Conservation (phyloP, 164 flowering plant species). For the Berberis thunbergii region DNA sequence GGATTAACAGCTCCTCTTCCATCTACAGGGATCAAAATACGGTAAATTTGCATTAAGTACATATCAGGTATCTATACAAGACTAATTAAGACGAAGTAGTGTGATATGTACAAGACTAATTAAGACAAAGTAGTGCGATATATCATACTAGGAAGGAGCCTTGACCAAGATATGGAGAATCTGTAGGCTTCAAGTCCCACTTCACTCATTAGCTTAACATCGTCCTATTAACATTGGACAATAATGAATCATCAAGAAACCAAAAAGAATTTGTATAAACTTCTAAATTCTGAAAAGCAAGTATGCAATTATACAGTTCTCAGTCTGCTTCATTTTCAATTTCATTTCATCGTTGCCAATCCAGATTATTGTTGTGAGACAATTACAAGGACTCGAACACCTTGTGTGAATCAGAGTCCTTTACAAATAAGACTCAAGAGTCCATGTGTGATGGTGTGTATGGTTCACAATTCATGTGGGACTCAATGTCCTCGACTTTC, state of each 20-base stretch:
- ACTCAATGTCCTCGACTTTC: too few relatives aligned
- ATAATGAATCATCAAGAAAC: not conserved
- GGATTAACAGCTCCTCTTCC: slow-evolving; percentile 37
- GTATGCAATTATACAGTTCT: too few relatives aligned
- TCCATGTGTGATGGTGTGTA: too few relatives aligned
- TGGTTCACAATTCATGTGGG: too few relatives aligned
- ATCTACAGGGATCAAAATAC: slow-evolving; percentile 13
- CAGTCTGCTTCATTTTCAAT: too few relatives aligned
- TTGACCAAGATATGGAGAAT: slow-evolving; percentile 53
- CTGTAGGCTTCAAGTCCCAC: slow-evolving; percentile 40
- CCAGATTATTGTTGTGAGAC: too few relatives aligned
- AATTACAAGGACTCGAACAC: too few relatives aligned
- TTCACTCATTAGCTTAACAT: slow-evolving; percentile 46
- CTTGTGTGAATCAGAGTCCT: too few relatives aligned
- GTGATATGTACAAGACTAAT: not conserved
- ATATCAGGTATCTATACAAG: not conserved
- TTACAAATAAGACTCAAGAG: too few relatives aligned
- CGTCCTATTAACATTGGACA: slow-evolving; percentile 25
- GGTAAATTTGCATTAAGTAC: not conserved
- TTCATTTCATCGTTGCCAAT: too few relatives aligned
- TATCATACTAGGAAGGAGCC: slow-evolving; percentile 37
- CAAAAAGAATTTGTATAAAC: too few relatives aligned
- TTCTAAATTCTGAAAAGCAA: too few relatives aligned
- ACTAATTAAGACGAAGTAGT: not conserved
- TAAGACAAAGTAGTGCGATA: not conserved